Conservation (phyloP, 176 grass and related monocot genomes). For the Aegilops tauschii region DNA sequence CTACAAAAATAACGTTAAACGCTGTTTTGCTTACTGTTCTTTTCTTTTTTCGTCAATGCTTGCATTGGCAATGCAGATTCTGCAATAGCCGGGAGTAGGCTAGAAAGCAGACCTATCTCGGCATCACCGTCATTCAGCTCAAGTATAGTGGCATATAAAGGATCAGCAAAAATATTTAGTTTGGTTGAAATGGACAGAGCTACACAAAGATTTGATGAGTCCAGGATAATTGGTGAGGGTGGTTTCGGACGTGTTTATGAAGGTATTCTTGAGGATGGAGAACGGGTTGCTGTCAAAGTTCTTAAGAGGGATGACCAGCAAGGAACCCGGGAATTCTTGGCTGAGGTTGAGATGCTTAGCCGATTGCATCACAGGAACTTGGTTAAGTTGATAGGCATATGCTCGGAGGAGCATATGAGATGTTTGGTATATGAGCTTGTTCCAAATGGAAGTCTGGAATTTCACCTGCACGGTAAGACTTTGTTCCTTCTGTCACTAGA, state of each 20-base stretch:
- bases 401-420: conserved; percentile 63
- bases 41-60: background rate
- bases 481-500: background rate
- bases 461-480: conserved; percentile 81
- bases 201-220: conserved; percentile 74
- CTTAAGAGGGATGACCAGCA: conserved; percentile 91
- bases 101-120: conserved; percentile 64
- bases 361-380: conserved; percentile 96
- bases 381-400: conserved; percentile 97
- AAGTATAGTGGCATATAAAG: conserved; percentile 76
- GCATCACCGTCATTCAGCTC: conserved; percentile 75
- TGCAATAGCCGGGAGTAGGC: conserved; percentile 20
- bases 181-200: conserved; percentile 85
- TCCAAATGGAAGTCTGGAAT: conserved; percentile 91
- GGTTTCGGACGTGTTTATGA: conserved; percentile 97
- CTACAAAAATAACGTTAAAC: background rate
- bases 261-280: conserved; percentile 72
- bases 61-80: conserved; percentile 48
- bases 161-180: conserved; percentile 78
- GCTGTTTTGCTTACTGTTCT: background rate
- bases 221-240: conserved; percentile 92
- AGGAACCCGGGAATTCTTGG: conserved; percentile 85
- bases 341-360: conserved; percentile 99
- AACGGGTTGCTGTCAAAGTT: conserved; percentile 76
- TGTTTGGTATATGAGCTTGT: conserved; percentile 96